Conservation (phyloP, 495 filamentous ascomycete species). For the Cetradonia linearis region DNA sequence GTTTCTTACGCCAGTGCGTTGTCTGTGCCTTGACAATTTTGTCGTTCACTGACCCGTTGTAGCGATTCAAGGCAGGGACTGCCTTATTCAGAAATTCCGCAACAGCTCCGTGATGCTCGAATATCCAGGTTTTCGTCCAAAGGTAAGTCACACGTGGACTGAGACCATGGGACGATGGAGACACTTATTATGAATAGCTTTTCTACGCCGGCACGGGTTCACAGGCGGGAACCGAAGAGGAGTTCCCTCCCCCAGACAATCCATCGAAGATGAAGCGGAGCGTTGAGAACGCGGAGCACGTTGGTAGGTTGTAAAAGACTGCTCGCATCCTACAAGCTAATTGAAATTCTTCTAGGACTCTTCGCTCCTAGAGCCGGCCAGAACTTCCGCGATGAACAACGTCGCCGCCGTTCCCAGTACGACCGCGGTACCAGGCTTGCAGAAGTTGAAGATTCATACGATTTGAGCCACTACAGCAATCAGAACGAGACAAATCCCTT, state of each 20-base stretch:
- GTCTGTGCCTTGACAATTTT: conserved; percentile 18
- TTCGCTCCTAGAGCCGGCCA: conserved; percentile 65
- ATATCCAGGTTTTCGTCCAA: conserved; percentile 67
- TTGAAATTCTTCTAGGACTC: conserved; percentile 39
- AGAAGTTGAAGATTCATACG: conserved; percentile 47
- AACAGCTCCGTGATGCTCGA: conserved; percentile 95
- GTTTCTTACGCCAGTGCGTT: conserved; percentile 86
- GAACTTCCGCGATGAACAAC: conserved; percentile 64
- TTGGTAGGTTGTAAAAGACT: conserved; percentile 48
- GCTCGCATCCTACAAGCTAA: background rate
- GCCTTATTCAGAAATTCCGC: conserved; percentile 84
- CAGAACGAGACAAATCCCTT: background rate
- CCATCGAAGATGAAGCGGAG: conserved; percentile 74
- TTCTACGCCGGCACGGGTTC: conserved; percentile 39
- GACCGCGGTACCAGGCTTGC: conserved; percentile 60
- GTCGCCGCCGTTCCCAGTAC: conserved; percentile 64
- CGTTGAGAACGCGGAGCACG: conserved; percentile 75
- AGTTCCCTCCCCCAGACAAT: conserved; percentile 70
- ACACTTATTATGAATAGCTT: conserved; percentile 29
- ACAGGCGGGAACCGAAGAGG: conserved; percentile 49
- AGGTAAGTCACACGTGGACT: conserved; percentile 42
- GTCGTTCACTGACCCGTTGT: conserved; percentile 21
- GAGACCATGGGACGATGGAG: background rate
- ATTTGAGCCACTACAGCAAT: conserved; percentile 29
- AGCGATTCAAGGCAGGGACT: conserved; percentile 89